Evolutionary conservation across 2,329 filamentous ascomycete genomes (phyloP), one percentile per base, ranked within the genome.

Genomic region (Hypoxylon rubiginosum): DNA sequence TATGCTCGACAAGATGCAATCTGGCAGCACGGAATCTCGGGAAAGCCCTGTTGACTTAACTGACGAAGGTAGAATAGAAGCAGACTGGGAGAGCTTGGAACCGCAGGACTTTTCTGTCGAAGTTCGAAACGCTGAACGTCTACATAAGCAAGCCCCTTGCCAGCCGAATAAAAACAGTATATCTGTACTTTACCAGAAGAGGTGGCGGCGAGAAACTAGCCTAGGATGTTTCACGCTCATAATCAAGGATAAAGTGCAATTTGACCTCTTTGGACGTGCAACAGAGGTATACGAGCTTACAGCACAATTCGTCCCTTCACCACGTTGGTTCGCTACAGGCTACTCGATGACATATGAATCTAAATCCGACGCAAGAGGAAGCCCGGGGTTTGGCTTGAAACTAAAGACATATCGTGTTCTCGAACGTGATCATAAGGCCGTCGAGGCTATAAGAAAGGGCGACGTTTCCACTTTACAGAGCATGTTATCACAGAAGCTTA

Each of bases 301-400:
- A 24, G 57, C 28, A 39, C 62, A 66, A 4, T 62, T 69, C 28
- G 43, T 4, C 39, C 69, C 67, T 10, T 64, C 67, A 3, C 54
- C 43, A 6, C 19, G 58, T 28, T 71, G 67, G 64, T 26, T 68
- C n/a, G 53, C 62, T 24, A 62, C 54, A 2, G 64, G 69, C 36
- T 58, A 21, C 49, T 69, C 57, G n/a, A 43, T 66, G 17, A 58
- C 41, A 24, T 71, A 69, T 32, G 26, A 58, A 30, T 62, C 49
- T 4, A 56, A 11, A 45, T 36, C 54, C 19, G 61, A 71, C 30
- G 41, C 58, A 28, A 58, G 67, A 62, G 65, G 65, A 34, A 54
- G 21, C 1, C 52, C 41, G 0, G 19, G 51, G 9, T 52, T 66
- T 17, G 46, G 56, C 15, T 32, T 54, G 15, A 64, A 48, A 2